Conservation (phyloP, 768 basidiomycete genomes). For the Kwoniella sp. region DNA sequence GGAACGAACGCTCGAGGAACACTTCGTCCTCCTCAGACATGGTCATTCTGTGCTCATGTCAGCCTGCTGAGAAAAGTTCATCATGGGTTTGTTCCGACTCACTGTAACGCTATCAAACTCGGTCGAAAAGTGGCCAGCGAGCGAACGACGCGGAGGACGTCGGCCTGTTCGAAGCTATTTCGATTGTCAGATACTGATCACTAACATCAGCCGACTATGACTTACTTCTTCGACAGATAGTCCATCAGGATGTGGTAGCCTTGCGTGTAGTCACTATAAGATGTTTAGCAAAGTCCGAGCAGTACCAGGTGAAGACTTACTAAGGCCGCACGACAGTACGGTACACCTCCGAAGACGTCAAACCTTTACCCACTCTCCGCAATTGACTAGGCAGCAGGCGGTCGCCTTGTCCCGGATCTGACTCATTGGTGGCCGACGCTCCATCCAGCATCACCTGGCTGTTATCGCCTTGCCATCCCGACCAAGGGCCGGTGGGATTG, state of each 20-base stretch:
- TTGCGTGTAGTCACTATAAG: conserved; percentile 72
- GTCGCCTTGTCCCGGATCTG: conserved; percentile 1
- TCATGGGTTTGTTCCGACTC: conserved; percentile 24
- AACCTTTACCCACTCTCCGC: conserved; percentile 5
- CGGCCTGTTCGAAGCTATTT: conserved; percentile 97
- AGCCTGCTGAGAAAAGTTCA: not conserved
- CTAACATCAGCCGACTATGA: conserved; percentile 35
- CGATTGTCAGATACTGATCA: conserved; percentile 12
- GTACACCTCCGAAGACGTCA: conserved; percentile 56
- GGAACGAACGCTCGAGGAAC: conserved; percentile 93
- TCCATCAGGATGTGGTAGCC: conserved; percentile 97
- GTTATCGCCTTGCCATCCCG: not conserved
- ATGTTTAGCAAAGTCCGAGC: not conserved
- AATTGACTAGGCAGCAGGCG: not conserved
- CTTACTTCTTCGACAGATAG: conserved; percentile 65
- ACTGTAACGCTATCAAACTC: conserved; percentile 89
- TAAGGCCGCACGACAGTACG: conserved; percentile 69
- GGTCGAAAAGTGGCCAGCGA: conserved; percentile 92
- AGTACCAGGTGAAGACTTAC: conserved; percentile 25
- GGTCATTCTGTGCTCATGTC: conserved; percentile 62
- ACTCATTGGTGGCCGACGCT: not conserved
- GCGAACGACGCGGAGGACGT: conserved; percentile 87
- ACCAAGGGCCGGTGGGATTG: conserved; percentile 4
- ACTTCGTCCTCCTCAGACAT: conserved; percentile 92
- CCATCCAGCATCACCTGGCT: conserved; percentile 6